Percentiles rank a stretch among this genome's conserved stretches.
Conservation (phyloP, 1,284 basidiomycete species). For the Cutaneotrichosporon curvatum region DNA sequence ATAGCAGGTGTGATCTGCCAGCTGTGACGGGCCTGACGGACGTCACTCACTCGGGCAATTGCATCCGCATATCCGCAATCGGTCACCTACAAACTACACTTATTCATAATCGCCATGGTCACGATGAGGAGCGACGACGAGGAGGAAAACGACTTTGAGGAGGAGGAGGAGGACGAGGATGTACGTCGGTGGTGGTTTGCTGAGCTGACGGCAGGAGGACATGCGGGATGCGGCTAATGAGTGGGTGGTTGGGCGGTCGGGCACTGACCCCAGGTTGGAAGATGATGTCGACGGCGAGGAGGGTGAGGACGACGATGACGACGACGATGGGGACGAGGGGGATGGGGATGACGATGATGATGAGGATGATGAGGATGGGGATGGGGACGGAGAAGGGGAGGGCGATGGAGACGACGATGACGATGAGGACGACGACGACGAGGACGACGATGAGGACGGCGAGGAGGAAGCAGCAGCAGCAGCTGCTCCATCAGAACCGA, state of each 20-base stretch:
- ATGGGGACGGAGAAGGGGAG: conserved; percentile 2
- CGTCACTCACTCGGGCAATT: conserved; percentile 3
- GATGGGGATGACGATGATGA: conserved; percentile 25
- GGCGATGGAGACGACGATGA: conserved; percentile 18
- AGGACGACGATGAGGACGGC: conserved; percentile 16
- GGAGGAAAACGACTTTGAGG: conserved; percentile 27
- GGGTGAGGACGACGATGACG: conserved; percentile 23
- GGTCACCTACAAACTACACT: neutral
- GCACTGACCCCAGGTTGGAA: conserved; percentile 9
- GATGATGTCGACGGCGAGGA: conserved; percentile 22
- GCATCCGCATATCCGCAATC: conserved; percentile 7
- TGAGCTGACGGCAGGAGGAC: conserved; percentile 18
- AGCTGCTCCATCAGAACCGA: too few relatives aligned
- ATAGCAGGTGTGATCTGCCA: too few relatives aligned
- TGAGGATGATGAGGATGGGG: conserved; percentile 24
- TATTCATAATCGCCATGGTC: too few relatives aligned
- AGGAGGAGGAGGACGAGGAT: conserved; percentile 19
- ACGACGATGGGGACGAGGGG: conserved; percentile 22
- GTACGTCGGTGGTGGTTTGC: neutral
- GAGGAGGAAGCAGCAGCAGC: conserved; percentile 9
- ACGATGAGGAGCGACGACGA: conserved; percentile 36
- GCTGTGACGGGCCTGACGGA: neutral
- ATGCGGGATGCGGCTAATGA: conserved; percentile 23
- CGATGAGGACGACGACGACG: conserved; percentile 17
- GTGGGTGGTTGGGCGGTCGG: neutral